Conservation (phyloP, 805 yeast species). For the Cyberlindnera subsufficiens region DNA sequence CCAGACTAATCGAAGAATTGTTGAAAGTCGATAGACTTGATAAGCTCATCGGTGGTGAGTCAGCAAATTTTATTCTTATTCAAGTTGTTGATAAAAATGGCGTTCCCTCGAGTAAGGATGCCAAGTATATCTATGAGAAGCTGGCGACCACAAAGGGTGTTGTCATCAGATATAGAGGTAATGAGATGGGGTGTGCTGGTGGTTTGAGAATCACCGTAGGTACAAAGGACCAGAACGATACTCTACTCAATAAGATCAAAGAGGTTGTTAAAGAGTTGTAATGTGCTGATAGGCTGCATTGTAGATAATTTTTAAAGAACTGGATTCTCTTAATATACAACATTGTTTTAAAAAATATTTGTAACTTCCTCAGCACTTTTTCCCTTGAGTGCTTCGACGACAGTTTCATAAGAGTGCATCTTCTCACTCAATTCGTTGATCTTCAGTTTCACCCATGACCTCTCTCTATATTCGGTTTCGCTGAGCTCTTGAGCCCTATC, state of each 20-base stretch:
- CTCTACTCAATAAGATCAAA: slow-evolving; percentile 45
- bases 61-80: slow-evolving; percentile 78
- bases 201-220: slow-evolving; percentile 86
- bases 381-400: slow-evolving; percentile 4
- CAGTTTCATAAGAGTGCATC: slow-evolving; percentile 2
- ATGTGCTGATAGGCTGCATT: not conserved
- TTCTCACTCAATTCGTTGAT: slow-evolving; percentile 10
- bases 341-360: slow-evolving; percentile 5
- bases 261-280: slow-evolving; percentile 24
- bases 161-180: slow-evolving; percentile 89
- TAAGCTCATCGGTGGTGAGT: slow-evolving; percentile 72
- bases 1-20: slow-evolving; percentile 45
- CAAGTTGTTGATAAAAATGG: slow-evolving; percentile 62
- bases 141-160: slow-evolving; percentile 71
- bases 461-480: slow-evolving; percentile 4
- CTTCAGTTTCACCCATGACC: slow-evolving; percentile 12
- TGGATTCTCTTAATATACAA: not conserved
- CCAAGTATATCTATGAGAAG: slow-evolving; percentile 56
- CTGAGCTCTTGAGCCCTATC: slow-evolving; percentile 3
- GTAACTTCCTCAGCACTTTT: slow-evolving; percentile 11
- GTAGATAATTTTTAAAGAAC: not conserved
- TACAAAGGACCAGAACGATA: slow-evolving; percentile 65
- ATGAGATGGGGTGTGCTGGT: slow-evolving; percentile 84
- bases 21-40: slow-evolving; percentile 60
- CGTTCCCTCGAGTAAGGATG: slow-evolving; percentile 60